phyloP scores from a whole-genome alignment of 106 monocot genomes.

The Posidonia australis region DNA sequence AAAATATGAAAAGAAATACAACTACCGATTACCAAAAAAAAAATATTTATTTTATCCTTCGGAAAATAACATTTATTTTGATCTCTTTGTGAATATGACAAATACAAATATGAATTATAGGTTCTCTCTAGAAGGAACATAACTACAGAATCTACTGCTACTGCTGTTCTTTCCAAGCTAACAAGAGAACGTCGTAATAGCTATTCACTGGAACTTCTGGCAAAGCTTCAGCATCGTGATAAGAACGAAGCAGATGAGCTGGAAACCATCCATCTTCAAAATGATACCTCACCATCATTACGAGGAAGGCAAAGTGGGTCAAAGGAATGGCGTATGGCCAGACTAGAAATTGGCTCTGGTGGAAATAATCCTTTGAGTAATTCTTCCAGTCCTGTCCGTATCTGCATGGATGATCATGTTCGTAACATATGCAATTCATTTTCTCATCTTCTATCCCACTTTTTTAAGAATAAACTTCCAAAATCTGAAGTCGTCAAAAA shows the following conservation, averaged over 20 bases:
- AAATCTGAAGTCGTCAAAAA: constrained; percentile 28
- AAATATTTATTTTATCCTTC: constrained; percentile 2
- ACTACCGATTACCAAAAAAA: too few species aligned
- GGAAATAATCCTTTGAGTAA: constrained; percentile 29
- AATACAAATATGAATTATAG: constrained; percentile 20
- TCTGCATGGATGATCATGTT: constrained; percentile 73
- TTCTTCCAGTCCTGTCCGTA: constrained; percentile 51
- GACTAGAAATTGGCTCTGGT: constrained; percentile 46
- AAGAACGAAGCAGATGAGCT: constrained; percentile 63
- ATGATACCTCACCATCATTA: constrained; percentile 34
- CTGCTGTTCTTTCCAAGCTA: constrained; percentile 57
- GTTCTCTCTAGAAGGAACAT: constrained; percentile 67
- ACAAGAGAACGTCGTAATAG: constrained; percentile 55
- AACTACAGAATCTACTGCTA: constrained; percentile 43
- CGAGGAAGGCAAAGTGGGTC: constrained; percentile 92
- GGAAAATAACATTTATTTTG: not conserved
- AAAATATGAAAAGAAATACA: too few species aligned
- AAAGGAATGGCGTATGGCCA: constrained; percentile 69
- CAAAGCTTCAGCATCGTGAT: constrained; percentile 36
- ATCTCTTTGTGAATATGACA: not conserved
- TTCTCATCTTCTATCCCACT: constrained; percentile 21
- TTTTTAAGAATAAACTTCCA: constrained; percentile 21
- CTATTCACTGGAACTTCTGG: constrained; percentile 39
- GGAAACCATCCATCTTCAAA: constrained; percentile 27
- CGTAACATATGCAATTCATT: constrained; percentile 46